Evolutionary conservation across 805 yeast genomes (phyloP).

Genomic region (Yamadazyma paraphyllophila): DNA sequence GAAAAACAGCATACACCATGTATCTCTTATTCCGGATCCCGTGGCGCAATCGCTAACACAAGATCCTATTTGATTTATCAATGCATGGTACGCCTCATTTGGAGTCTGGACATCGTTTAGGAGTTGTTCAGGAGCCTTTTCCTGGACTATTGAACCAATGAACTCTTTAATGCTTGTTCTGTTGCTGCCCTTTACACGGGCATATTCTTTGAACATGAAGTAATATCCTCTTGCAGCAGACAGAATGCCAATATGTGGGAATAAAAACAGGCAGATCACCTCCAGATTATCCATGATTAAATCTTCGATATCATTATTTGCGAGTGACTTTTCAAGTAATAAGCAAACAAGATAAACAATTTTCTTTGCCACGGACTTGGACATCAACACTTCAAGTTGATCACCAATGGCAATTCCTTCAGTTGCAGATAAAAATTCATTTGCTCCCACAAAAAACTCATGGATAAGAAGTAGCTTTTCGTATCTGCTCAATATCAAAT

Average conservation of each 20-base stretch:
- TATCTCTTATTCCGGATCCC: too few species aligned
- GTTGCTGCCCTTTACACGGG: neutral
- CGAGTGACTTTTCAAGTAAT: constrained; percentile 40
- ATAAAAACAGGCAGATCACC: constrained; percentile 4
- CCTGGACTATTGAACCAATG: neutral
- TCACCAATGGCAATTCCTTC: constrained; percentile 30
- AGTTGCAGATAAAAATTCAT: constrained; percentile 29
- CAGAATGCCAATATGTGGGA: constrained; percentile 11
- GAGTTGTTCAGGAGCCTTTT: neutral
- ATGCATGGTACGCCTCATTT: neutral
- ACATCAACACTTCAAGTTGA: constrained; percentile 26
- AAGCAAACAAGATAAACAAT: constrained; percentile 57
- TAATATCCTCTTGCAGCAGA: constrained; percentile 12
- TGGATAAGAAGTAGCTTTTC: constrained; percentile 68
- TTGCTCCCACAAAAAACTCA: constrained; percentile 60
- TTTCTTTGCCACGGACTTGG: constrained; percentile 37
- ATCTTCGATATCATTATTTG: neutral
- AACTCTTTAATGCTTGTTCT: neutral
- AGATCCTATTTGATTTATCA: too few species aligned
- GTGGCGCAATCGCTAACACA: too few species aligned
- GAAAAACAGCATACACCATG: too few species aligned
- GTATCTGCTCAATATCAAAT: constrained; percentile 50
- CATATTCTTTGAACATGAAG: constrained; percentile 1
- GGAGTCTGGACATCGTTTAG: constrained; percentile 1
- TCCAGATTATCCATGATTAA: neutral